Percentiles rank a stretch among this genome's conserved stretches.
These are phyloP conservation scores for Vigna unguiculata DNA, from an alignment of 306 rosid species.

Conservation along the genomic window DNA sequence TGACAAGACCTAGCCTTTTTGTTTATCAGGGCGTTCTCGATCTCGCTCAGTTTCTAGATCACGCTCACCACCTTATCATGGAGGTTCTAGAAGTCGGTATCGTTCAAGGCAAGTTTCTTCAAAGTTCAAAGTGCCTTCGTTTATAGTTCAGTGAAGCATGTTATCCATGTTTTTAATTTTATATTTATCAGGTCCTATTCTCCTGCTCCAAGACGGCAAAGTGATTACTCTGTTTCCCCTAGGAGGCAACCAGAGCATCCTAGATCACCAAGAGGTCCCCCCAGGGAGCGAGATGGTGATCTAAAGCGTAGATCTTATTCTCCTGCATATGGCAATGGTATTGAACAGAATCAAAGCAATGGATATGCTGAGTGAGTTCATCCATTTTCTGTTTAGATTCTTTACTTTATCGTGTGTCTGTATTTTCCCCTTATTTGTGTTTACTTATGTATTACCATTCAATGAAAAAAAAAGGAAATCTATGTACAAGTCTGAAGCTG, in stretches of 20 bases:
- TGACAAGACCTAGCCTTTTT: not conserved
- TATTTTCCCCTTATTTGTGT: not conserved
- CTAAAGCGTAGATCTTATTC: constrained; percentile 76
- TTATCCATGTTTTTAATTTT: constrained; percentile 33
- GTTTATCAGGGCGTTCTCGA: constrained; percentile 72
- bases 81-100: constrained; percentile 82
- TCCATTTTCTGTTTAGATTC: constrained; percentile 7
- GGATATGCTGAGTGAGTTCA: constrained; percentile 70
- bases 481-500: constrained; percentile 64
- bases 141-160: constrained; percentile 10
- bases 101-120: constrained; percentile 77
- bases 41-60: constrained; percentile 88
- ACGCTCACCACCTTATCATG: constrained; percentile 75
- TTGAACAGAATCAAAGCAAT: constrained; percentile 60
- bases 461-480: constrained; percentile 62
- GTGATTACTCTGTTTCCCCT: constrained; percentile 84
- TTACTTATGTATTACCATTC: constrained; percentile 19
- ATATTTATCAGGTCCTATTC: constrained; percentile 76
- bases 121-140: not conserved
- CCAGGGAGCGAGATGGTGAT: constrained; percentile 68
- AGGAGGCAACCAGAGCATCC: constrained; percentile 72
- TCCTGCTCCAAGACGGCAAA: constrained; percentile 83
- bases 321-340: constrained; percentile 70
- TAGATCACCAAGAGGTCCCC: constrained; percentile 81
- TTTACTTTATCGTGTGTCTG: not conserved